Base-by-base conservation (phyloP, 768 basidiomycete genomes). In the Leucosporidium scottii region DNA sequence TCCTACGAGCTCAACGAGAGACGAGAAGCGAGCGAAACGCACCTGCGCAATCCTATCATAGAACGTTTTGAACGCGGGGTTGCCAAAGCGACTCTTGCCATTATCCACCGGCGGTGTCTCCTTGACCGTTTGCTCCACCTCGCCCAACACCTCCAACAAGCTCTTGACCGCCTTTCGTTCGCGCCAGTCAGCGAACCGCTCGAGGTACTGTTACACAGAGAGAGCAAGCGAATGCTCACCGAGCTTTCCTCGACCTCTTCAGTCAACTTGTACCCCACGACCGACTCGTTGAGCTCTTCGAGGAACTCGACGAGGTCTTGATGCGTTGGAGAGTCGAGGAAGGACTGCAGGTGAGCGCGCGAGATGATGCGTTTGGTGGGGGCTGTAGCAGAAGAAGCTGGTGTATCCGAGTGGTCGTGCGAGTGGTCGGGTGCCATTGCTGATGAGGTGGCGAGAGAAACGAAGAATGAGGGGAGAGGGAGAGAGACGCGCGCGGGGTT, bases 51-150 rank as follows among this genome's bases (percentile, higher is more conserved):
- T 82, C 74, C 84, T 84, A 79, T 97, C 93, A 73, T 93, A 91
- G 76, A 98, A 96, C 0, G 85, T 85, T 74, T 88, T 82, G 79
- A 99, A 99, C 0, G 96, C 96, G 6, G 96, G 96, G 78, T 99
- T 99, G 2, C 96, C 94, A 75, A 99, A 99, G 36, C 94, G 82
- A 50, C 93, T 97, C 5, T 87, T 87, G 59, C 86, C 77, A 56
- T 77, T 98, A 71, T 93, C 88, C 23, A 93, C 86, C 0, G 93
- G 87, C 1, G 94, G 96, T 0, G 85, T 92, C 5, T 81, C 82
- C 23, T 81, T 81, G 13, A 85, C 90, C 18, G 88, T 80, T 23
- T 80, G 76, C 74, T 90, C 86, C 3, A 98, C 84, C 18, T 78
- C 77, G 36, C 87, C 83, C 3, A 98, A 81, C 2, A 93, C 77